Evolutionary conservation across 1,284 basidiomycete species (phyloP), one percentile per base, ranked within the genome.

Genomic region (Sporisorium iseilematis-ciliati): DNA sequence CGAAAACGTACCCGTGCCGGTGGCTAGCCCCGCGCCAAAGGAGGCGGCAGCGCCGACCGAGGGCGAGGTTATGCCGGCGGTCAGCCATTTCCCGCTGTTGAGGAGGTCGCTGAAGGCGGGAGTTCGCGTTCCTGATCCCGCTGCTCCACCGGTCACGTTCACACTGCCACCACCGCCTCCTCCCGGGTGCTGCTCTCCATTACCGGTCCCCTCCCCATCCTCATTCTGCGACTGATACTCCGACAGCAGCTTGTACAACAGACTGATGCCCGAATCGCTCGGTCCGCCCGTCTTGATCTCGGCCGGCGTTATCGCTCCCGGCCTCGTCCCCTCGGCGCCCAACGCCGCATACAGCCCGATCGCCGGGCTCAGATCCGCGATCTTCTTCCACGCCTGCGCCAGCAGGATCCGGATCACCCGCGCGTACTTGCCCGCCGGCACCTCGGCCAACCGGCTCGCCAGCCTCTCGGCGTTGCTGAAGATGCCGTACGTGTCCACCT

Each of bases 391-490:
- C 33, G 69, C 74, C 38, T 76, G 68, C 0, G 74, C 74, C 35
- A 76, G 33, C 52, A 76, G 29, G 6, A 72, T 76, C 5, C 74
- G 25, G 23, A 76, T 76, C 49, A 76, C 74, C 18, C 74, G 29
- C 12, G 74, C 68, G 31, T 76, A 76, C 58, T 76, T 77, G 25
- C 60, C 35, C 8, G 93, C 93, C 25, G 92, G 92, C 23, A 93
- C 92, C 57, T 93, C 93, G 6, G 91, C 92, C 56, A 94, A 87
- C 50, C 94, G 86, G 78, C 92, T 91, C 0, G 92, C 91, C 53
- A 94, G 88, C 85, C 93, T 91, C 84, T 94, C 93, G 26, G 93
- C 92, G 83, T 94, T 92, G 10, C 86, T 88, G 45, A 89, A 91
- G 83, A 94, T 93, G 4, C 89, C 89, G 35, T 86, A 88, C 35